phyloP scores from a whole-genome alignment of 2,329 filamentous ascomycete species.

The Aureobasidium sp. region DNA sequence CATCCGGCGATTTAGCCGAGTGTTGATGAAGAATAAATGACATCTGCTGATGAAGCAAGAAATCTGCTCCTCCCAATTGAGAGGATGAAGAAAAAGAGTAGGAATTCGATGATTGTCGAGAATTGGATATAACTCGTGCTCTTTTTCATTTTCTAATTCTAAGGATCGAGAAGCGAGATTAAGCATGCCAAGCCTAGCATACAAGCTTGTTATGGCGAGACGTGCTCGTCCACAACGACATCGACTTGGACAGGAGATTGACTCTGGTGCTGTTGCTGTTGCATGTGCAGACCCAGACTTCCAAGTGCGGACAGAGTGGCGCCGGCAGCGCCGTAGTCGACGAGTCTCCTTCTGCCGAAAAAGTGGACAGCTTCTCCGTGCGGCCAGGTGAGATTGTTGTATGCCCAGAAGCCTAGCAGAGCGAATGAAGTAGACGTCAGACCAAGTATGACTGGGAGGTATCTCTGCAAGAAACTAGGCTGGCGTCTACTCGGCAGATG shows the following conservation, averaged over 20 bases:
- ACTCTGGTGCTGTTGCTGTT: constrained; percentile 5
- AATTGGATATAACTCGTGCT: too few species aligned
- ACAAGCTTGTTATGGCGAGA: constrained; percentile 2
- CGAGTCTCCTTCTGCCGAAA: constrained; percentile 29
- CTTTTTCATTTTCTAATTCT: too few species aligned
- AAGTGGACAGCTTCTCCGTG: constrained; percentile 28
- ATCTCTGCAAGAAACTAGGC: background rate
- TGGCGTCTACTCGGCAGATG: background rate
- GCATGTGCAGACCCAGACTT: constrained; percentile 14
- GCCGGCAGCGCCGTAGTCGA: constrained; percentile 31
- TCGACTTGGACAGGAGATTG: constrained; percentile 5
- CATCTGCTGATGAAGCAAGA: too few species aligned
- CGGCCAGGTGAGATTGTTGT: constrained; percentile 24
- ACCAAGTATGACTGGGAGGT: constrained; percentile 11
- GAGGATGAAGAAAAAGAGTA: too few species aligned
- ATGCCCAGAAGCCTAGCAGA: constrained; percentile 15
- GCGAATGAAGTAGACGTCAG: constrained; percentile 12
- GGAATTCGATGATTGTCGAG: too few species aligned
- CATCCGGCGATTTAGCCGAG: too few species aligned
- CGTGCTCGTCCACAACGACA: constrained; percentile 11
- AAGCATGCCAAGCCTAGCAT: too few species aligned
- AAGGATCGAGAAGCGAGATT: too few species aligned
- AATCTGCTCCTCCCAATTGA: too few species aligned
- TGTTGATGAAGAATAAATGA: too few species aligned
- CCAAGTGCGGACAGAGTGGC: constrained; percentile 27